Evolutionary conservation across 169 alveolate genomes (phyloP), one percentile per base, ranked within the genome.

Genomic region (Blepharisma undulans): DNA sequence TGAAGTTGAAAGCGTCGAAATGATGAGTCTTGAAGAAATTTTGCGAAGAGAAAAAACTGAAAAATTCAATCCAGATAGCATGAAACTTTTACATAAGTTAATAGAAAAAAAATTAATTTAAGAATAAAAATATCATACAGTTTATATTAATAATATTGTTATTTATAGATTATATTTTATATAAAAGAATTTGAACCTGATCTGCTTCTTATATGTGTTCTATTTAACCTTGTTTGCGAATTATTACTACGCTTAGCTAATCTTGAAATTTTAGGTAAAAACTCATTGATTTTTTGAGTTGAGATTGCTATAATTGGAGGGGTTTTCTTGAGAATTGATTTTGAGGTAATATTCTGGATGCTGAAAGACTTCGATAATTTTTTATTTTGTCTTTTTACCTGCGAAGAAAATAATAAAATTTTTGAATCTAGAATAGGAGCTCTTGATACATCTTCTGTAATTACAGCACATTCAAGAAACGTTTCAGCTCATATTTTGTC

Each of bases 11-110:
- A 25, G 84, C 18, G 71, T 86, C 2, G 90, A 86, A 86, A 19
- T 86, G 6, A 60, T 86, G 90, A 29, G 76, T 4, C 33, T 36
- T 66, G 61, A 60, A 66, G 90, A 86, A 72, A 86, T 86, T 72
- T 25, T 66, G 7, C 2, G 29, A 72, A 86, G 22, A 61, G 27
- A 19, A 29, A n/a, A 60, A 86, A 36, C 4, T 25, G 80, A 71
- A 71, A 72, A 86, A 29, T 86, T 86, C 71, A n/a, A n/a, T 27
- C 90, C 90, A 27, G 90, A 86, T 14, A 71, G 84, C 72, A 60
- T 86, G 27, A 27, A 25, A 30, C 34, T 48, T 48, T 48, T 48
- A 18, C 66, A 48, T 48, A 18, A 48, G 66, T 18, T 48, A 48
- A 48, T 48, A 1, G 14, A 48, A 48, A 48, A 18, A 48, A 48